Conservation (phyloP, 83 land plant species). For the Diphasiastrum complanatum region DNA sequence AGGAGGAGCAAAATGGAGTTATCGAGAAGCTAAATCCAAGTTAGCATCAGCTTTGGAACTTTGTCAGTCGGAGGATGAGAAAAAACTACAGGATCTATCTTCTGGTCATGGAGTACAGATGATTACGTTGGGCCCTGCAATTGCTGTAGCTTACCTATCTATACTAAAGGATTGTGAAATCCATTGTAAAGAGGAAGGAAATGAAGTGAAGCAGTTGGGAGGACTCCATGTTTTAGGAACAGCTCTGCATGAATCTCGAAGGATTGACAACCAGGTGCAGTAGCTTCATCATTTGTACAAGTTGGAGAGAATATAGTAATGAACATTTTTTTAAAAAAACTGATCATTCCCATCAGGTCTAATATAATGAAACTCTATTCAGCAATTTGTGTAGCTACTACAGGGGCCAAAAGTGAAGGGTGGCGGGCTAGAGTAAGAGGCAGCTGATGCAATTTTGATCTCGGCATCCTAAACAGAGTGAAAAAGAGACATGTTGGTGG, state of each 20-base stretch:
- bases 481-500: too few relatives aligned
- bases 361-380: too few relatives aligned
- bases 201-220: conserved; percentile 82
- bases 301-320: too few relatives aligned
- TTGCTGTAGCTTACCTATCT: conserved; percentile 74
- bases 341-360: too few relatives aligned
- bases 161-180: conserved; percentile 69
- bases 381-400: too few relatives aligned
- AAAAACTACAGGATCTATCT: conserved; percentile 43
- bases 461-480: too few relatives aligned
- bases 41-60: conserved; percentile 60
- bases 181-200: conserved; percentile 72
- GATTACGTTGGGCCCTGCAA: conserved; percentile 58
- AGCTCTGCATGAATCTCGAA: conserved; percentile 91
- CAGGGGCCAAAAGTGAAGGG: too few relatives aligned
- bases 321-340: too few relatives aligned
- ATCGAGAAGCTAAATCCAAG: conserved; percentile 54
- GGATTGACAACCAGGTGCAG: conserved; percentile 91
- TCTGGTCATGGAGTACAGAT: conserved; percentile 43
- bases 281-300: not conserved
- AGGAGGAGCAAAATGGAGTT: conserved; percentile 56
- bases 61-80: conserved; percentile 40
- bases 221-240: conserved; percentile 99
- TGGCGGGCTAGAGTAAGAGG: too few relatives aligned
- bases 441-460: not conserved